These are phyloP conservation scores for Oryza coarctata DNA, from an alignment of 176 grass and related monocot genomes.

Conservation along the genomic window DNA sequence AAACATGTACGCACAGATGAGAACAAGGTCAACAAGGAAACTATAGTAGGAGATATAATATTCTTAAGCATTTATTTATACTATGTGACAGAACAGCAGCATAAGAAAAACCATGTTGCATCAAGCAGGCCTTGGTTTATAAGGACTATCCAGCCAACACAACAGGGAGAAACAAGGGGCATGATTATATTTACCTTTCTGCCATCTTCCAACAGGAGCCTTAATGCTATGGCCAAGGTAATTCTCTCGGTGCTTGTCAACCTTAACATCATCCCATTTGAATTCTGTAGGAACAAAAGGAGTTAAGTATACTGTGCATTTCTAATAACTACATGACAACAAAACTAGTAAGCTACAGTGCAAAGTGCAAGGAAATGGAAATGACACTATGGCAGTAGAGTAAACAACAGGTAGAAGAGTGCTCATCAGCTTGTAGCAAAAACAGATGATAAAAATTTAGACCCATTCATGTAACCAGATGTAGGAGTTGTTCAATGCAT, in stretches of 20 bases:
- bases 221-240: constrained; percentile 94
- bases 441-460: background rate
- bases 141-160: background rate
- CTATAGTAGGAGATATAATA: background rate
- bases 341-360: background rate
- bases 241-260: constrained; percentile 96
- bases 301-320: background rate
- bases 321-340: background rate
- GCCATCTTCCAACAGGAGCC: constrained; percentile 97
- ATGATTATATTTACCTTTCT: constrained; percentile 67
- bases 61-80: background rate
- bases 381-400: background rate
- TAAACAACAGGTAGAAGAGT: background rate
- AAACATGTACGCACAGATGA: background rate
- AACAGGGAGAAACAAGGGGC: background rate
- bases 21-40: background rate
- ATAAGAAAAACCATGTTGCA: background rate
- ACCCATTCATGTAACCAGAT: background rate
- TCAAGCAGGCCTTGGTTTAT: background rate
- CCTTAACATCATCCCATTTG: constrained; percentile 99
- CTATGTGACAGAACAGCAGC: background rate
- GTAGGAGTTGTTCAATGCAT: background rate
- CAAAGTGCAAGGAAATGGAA: background rate
- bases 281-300: constrained; percentile 62
- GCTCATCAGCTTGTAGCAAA: constrained; percentile 13